Percentiles rank a stretch among this genome's conserved stretches.
phyloP scores from a whole-genome alignment of 2,329 filamentous ascomycete genomes.

The Ophioceras dolichostomum region DNA sequence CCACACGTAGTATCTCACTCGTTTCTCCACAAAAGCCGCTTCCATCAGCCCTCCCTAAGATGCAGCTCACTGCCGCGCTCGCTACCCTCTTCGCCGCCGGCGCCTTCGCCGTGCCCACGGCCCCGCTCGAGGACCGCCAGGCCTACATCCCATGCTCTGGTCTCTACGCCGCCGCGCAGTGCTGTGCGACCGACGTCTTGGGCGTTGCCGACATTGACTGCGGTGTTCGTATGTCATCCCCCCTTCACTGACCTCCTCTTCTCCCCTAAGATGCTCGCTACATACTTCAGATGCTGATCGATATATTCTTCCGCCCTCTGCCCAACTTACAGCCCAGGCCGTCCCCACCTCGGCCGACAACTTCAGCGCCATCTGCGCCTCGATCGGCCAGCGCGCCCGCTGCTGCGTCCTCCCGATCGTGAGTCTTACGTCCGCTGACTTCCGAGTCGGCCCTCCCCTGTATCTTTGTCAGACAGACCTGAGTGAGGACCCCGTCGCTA shows the following conservation, averaged over 20 bases:
- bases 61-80: constrained; percentile 13
- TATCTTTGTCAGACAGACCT: no score
- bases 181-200: constrained; percentile 51
- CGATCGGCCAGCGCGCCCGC: constrained; percentile 38
- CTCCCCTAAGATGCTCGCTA: no score
- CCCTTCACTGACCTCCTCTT: not conserved
- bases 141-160: constrained; percentile 27
- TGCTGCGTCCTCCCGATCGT: constrained; percentile 43
- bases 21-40: not conserved
- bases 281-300: no score
- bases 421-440: no score
- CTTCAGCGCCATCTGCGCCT: constrained; percentile 27
- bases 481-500: no score
- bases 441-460: no score
- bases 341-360: constrained; percentile 9
- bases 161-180: constrained; percentile 33
- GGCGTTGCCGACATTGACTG: constrained; percentile 46
- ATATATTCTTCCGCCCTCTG: no score
- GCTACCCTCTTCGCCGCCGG: constrained; percentile 13
- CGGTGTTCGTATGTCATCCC: constrained; percentile 29
- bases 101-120: constrained; percentile 14
- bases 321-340: constrained; percentile 7
- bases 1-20: not conserved
- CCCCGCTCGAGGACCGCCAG: constrained; percentile 21
- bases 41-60: not conserved